phyloP scores from a whole-genome alignment of 73 alveolate genomes.

The Tetrahymena thermophila region DNA sequence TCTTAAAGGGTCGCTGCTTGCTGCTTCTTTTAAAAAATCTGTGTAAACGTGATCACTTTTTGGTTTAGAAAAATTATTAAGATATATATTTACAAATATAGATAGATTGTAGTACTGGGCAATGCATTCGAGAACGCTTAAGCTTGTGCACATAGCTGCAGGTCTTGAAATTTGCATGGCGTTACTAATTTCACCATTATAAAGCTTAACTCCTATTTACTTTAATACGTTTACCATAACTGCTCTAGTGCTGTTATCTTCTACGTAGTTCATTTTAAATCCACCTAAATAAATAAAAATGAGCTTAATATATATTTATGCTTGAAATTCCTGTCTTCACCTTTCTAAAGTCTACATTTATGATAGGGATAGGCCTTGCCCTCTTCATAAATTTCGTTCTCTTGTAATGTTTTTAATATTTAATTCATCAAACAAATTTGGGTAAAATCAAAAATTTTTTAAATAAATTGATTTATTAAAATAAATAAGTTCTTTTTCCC shows the following conservation, averaged over 20 bases:
- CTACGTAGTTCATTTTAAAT: neutral
- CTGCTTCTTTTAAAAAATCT: neutral
- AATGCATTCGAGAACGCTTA: neutral
- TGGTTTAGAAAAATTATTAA: neutral
- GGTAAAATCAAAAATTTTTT: too few relatives aligned
- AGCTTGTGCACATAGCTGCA: neutral
- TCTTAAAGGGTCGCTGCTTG: neutral
- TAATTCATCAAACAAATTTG: neutral
- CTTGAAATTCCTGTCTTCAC: neutral
- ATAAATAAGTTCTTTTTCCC: neutral
- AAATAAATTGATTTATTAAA: too few relatives aligned
- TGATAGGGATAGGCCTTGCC: neutral
- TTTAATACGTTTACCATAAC: neutral
- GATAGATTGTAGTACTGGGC: neutral
- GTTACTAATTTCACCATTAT: neutral
- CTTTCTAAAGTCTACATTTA: neutral
- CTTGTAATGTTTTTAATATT: neutral
- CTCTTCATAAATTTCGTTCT: neutral
- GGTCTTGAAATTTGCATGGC: neutral
- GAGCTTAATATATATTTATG: neutral
- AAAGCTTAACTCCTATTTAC: neutral
- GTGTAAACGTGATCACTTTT: neutral
- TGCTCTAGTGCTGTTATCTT: neutral
- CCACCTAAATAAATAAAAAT: neutral
- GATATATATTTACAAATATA: neutral